These are phyloP conservation scores for Myriosclerotinia duriaeana DNA, from an alignment of 2,329 filamentous ascomycete species.

Conservation along the genomic window DNA sequence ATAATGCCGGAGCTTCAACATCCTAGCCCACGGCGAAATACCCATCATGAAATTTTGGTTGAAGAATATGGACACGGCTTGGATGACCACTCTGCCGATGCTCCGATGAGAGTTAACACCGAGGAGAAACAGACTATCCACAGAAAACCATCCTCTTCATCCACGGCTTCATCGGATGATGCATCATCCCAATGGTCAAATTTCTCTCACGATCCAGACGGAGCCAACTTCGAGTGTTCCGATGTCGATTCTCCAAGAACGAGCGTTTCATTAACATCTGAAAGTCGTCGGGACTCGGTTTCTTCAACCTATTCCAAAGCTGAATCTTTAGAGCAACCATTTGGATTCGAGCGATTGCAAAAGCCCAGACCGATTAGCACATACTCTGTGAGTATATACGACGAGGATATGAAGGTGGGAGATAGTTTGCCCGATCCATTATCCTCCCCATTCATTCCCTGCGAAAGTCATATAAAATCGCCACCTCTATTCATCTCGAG, in stretches of 20 bases:
- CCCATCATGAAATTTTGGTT: slow-evolving; percentile 53
- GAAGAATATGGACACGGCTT: slow-evolving; percentile 54
- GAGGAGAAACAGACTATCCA: background rate
- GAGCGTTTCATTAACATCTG: slow-evolving; percentile 13
- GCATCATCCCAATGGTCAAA: slow-evolving; percentile 17
- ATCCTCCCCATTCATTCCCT: background rate
- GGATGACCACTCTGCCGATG: background rate
- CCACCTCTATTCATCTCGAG: slow-evolving; percentile 7
- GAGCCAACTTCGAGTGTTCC: slow-evolving; percentile 1
- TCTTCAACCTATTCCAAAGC: slow-evolving; percentile 5
- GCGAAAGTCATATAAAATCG: background rate
- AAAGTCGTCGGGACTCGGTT: background rate
- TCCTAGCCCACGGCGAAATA: slow-evolving; percentile 34
- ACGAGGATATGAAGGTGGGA: slow-evolving; percentile 17
- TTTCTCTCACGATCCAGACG: slow-evolving; percentile 21
- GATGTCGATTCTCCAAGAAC: background rate
- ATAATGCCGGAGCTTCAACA: slow-evolving; percentile 36
- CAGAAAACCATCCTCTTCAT: slow-evolving; percentile 13
- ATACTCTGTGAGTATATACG: slow-evolving; percentile 29
- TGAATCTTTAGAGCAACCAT: background rate
- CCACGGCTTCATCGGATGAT: slow-evolving; percentile 8
- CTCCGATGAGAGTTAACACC: background rate
- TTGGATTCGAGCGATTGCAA: background rate
- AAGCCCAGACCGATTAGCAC: slow-evolving; percentile 25
- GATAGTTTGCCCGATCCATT: background rate